A percentile compares a stretch with the other conserved stretches of the same genome.
Evolutionary conservation across 1,284 basidiomycete genomes (phyloP).

Genomic region (Pyrrhoderma lamaoense): DNA sequence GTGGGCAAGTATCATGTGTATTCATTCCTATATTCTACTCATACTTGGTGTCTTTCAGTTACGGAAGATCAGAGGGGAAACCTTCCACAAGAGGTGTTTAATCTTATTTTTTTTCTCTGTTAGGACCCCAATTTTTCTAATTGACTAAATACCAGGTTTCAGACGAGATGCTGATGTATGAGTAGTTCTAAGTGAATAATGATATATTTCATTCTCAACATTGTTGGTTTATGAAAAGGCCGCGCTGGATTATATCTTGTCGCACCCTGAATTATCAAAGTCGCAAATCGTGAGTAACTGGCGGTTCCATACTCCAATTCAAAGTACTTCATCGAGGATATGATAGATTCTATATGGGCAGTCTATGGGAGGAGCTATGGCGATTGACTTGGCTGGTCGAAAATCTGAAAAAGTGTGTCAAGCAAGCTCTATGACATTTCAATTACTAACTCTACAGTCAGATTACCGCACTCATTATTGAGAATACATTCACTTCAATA

Average conservation of each 20-base stretch:
- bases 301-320: neutral
- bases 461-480: slow-evolving; percentile 36
- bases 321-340: neutral
- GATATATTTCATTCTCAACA: neutral
- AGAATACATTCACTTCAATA: slow-evolving; percentile 48
- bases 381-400: slow-evolving; percentile 42
- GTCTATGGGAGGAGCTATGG: slow-evolving; percentile 52
- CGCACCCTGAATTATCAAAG: slow-evolving; percentile 38
- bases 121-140: neutral
- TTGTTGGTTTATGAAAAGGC: slow-evolving; percentile 6
- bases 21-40: neutral
- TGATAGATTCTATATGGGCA: slow-evolving; percentile 40
- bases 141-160: slow-evolving; percentile 24
- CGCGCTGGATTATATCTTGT: slow-evolving; percentile 40
- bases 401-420: slow-evolving; percentile 30
- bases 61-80: slow-evolving; percentile 38
- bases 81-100: slow-evolving; percentile 40
- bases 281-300: slow-evolving; percentile 30
- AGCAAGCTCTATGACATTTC: neutral
- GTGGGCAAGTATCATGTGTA: slow-evolving; percentile 31
- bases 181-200: neutral
- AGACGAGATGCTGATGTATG: slow-evolving; percentile 37
- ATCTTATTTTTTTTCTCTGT: neutral
- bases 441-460: neutral
- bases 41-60: slow-evolving; percentile 22